Evolutionary conservation across 352 stramenopile species (phyloP).

Genomic region (Globisporangium nunn): DNA sequence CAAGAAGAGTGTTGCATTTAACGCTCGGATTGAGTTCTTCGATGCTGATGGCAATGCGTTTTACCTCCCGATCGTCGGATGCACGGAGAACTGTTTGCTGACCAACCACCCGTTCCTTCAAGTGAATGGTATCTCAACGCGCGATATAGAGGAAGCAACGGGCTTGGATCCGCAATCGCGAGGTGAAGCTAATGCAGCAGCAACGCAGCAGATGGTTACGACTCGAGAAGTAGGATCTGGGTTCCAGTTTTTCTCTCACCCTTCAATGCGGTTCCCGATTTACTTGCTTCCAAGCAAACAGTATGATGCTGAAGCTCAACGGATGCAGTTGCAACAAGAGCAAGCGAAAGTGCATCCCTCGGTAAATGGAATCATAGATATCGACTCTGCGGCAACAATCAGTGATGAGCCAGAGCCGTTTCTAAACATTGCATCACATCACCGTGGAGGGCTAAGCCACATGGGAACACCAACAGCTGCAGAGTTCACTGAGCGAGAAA

Average conservation of each 20-base stretch:
- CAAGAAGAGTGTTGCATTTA: slow-evolving; percentile 87
- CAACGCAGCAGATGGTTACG: background rate
- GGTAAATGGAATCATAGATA: slow-evolving; percentile 32
- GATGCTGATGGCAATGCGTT: slow-evolving; percentile 88
- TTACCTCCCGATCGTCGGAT: slow-evolving; percentile 75
- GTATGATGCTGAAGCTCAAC: slow-evolving; percentile 29
- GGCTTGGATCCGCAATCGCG: too few species aligned
- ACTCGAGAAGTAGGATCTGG: background rate
- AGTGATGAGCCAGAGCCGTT: slow-evolving; percentile 2
- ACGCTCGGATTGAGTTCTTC: slow-evolving; percentile 89
- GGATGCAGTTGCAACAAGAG: slow-evolving; percentile 13
- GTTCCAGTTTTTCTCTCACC: slow-evolving; percentile 44
- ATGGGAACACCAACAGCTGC: background rate
- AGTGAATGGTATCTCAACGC: background rate
- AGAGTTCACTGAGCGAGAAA: slow-evolving; percentile 33
- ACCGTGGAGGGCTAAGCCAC: background rate
- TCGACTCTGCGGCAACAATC: slow-evolving; percentile 29
- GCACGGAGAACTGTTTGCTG: slow-evolving; percentile 89
- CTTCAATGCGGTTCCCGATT: slow-evolving; percentile 42
- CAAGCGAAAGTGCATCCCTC: background rate
- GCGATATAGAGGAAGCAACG: background rate
- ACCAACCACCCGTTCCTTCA: slow-evolving; percentile 87
- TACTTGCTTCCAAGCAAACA: slow-evolving; percentile 50
- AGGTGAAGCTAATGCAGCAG: background rate
- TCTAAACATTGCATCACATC: too few species aligned